Base-by-base conservation (phyloP, 495 filamentous ascomycete species). In the Ascodesmis nigricans region DNA sequence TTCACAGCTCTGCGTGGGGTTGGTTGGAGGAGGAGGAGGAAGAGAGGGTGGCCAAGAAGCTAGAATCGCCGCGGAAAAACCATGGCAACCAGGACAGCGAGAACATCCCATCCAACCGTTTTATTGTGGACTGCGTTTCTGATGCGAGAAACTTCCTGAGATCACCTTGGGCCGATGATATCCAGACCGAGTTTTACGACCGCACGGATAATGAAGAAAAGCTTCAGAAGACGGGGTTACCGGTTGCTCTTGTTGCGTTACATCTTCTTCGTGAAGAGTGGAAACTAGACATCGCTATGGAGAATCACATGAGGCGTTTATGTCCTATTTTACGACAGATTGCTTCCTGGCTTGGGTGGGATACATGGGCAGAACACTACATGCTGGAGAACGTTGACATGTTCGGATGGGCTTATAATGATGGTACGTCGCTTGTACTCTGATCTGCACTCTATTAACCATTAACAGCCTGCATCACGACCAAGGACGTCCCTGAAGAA, bases 231-330 rank as follows among this genome's bases (percentile, higher is more conserved):
- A 43, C 37, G 18, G 48, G 48, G 8, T 31, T 52, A 24, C 66
- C 67, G 39, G 72, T 69, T 30, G 60, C 84, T 1, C 58, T 93
- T 6, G 59, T 87, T 31, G 71, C 68, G 9, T 62, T 97, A 15
- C 90, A 95, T 53, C 63, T 95, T 4, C 52, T 91, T 3, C 62
- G 75, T 1, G 84, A 97, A 50, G 87, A 97, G 45, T 67, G 76
- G 41, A 93, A 90, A 49, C 67, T 97, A 3, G 71, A 78, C 30
- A 67, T 69, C 18, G 62, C 70, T 13, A 59, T 67, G 15, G 58
- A 5, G 60, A 60, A 24, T 55, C 58, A 28, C 57, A 66, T 20
- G 44, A 57, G 19, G 54, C 61, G 29, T 63, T 68, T 37, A 54
- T 92, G 28, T 66, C 67, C 21, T 67, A 72, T 92, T 1, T 57